Evolutionary conservation across 768 basidiomycete species (phyloP), one percentile per base, ranked within the genome.

Genomic region (Trametes punicea): DNA sequence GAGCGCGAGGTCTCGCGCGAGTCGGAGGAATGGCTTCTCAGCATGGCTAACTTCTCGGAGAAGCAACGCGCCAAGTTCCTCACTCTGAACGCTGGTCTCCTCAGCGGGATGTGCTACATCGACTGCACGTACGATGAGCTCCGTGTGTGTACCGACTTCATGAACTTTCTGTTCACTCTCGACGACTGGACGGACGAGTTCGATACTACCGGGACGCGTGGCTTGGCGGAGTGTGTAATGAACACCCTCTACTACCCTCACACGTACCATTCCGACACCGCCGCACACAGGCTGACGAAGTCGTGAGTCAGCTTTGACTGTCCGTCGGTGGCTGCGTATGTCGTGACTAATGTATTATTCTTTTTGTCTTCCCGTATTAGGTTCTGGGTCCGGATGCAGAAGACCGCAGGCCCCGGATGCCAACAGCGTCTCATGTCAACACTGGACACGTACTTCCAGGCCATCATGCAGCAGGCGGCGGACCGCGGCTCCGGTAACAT

Each of bases 21-120:
- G 47, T 74, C 74, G 3, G 75, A 74, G 36, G 46, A 63, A 42
- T 76, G 75, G 75, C 53, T 76, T 26, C 52, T 63, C 56, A 55
- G 59, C 31, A 51, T 62, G 46, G 64, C 67, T 50, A 70, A 70
- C 42, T 71, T 73, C 54, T 64, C 64, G 7, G 48, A 56, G 27
- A 71, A 68, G 55, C 72, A 70, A 40, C 58, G 51, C n/a, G 55
- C 47, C 18, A 57, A 56, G 31, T 77, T 87, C 49, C 74, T 76
- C 62, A 82, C 81, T 26, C 74, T 87, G 51, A 81, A 85, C 58
- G 82, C 83, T 11, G 84, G 85, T 40, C 81, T 84, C 59, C 79
- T 89, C 60, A 81, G 84, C 30, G 84, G 83, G 2, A 78, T 74
- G 64, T 85, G 82, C 67, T 88, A 87, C 67, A 77, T 81, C 54